These are phyloP conservation scores for Kwoniella sp. DNA, from an alignment of 768 basidiomycete species.

Conservation along the genomic window DNA sequence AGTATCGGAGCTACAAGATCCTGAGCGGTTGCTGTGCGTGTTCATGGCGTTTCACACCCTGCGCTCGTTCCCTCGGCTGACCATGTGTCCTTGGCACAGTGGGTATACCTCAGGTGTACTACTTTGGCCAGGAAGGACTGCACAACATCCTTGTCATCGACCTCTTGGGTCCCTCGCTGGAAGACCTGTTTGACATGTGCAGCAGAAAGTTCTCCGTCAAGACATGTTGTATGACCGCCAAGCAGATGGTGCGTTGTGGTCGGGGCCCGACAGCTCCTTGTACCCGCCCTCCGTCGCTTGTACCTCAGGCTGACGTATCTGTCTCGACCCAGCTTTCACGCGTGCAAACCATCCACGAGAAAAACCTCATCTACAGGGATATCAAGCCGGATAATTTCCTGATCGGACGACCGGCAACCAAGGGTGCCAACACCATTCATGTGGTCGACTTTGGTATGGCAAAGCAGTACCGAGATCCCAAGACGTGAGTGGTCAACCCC, in stretches of 20 bases:
- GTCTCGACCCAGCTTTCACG: conserved; percentile 67
- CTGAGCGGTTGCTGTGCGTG: conserved; percentile 82
- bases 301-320: background rate
- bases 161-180: conserved; percentile 89
- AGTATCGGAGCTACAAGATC: conserved; percentile 97
- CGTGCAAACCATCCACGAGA: conserved; percentile 97
- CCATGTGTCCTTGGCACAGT: conserved; percentile 54
- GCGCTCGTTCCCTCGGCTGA: conserved; percentile 9
- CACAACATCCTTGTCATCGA: conserved; percentile 99
- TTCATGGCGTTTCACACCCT: conserved; percentile 7
- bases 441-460: conserved; percentile 99
- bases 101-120: conserved; percentile 98
- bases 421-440: conserved; percentile 66
- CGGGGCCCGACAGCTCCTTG: background rate
- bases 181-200: conserved; percentile 99
- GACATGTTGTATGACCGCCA: conserved; percentile 98
- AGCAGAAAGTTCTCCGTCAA: conserved; percentile 95
- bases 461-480: conserved; percentile 98
- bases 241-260: conserved; percentile 82
- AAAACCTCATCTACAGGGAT: conserved; percentile 98
- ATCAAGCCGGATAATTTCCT: conserved; percentile 99
- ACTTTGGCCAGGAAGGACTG: conserved; percentile 97
- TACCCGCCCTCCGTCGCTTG: too few relatives aligned
- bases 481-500: conserved; percentile 56
- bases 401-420: conserved; percentile 87